phyloP scores from a whole-genome alignment of 768 basidiomycete genomes.

The Mycena rebaudengoi region DNA sequence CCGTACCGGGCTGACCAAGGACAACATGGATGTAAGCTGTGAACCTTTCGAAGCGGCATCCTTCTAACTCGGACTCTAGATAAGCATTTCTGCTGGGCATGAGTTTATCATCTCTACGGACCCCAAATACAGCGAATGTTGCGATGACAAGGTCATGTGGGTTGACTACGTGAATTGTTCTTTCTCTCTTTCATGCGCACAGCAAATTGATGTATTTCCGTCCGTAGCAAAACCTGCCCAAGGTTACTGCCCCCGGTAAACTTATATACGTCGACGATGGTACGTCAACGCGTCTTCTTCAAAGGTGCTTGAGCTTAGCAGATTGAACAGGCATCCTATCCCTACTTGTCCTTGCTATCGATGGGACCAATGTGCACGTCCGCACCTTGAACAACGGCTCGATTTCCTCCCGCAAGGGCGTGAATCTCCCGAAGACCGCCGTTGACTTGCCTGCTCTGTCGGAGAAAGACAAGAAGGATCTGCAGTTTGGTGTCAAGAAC shows the following conservation, averaged over 20 bases:
- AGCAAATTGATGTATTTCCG: background rate
- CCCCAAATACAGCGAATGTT: constrained; percentile 75
- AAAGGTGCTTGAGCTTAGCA: background rate
- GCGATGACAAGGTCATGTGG: constrained; percentile 87
- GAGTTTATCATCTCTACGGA: constrained; percentile 94
- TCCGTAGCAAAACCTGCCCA: constrained; percentile 94
- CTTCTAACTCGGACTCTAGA: constrained; percentile 24
- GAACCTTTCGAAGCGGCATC: background rate
- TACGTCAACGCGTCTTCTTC: constrained; percentile 38
- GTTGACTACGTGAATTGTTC: constrained; percentile 86
- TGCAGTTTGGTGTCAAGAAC: constrained; percentile 95
- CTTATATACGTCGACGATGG: constrained; percentile 98
- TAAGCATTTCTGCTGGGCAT: constrained; percentile 88
- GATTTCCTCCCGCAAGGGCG: constrained; percentile 97
- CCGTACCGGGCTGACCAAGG: constrained; percentile 92
- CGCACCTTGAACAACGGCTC: constrained; percentile 90
- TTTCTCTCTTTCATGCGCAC: constrained; percentile 9
- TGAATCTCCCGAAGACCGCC: constrained; percentile 97
- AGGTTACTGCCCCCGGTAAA: constrained; percentile 97
- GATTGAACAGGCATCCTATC: constrained; percentile 82
- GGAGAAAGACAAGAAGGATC: constrained; percentile 97
- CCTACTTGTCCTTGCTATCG: constrained; percentile 90
- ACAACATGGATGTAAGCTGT: constrained; percentile 81
- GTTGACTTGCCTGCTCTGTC: constrained; percentile 98
- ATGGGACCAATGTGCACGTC: constrained; percentile 82